phyloP scores from a whole-genome alignment of 495 filamentous ascomycete genomes.

The Talaromyces borbonicus region DNA sequence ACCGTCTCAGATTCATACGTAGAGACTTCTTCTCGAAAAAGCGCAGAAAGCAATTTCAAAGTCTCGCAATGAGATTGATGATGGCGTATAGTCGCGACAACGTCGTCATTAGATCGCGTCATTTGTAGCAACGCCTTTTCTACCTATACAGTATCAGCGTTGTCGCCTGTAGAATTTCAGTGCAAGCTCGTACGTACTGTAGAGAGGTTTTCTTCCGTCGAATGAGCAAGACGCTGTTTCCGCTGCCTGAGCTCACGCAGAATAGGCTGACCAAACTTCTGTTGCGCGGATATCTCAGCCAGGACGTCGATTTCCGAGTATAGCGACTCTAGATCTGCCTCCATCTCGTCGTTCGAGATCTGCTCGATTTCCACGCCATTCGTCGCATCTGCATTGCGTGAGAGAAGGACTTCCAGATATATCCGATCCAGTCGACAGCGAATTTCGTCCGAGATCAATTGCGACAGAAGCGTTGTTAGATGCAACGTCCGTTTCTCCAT shows the following conservation, averaged over 20 bases:
- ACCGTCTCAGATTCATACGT: not conserved
- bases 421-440: slow-evolving; percentile 35
- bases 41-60: slow-evolving; percentile 21
- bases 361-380: not conserved
- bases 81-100: slow-evolving; percentile 20
- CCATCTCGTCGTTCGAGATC: slow-evolving; percentile 26
- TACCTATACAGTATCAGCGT: slow-evolving; percentile 20
- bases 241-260: slow-evolving; percentile 28
- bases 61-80: slow-evolving; percentile 30
- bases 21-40: slow-evolving; percentile 25
- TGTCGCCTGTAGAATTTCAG: no score
- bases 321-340: slow-evolving; percentile 51
- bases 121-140: slow-evolving; percentile 26
- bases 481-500: slow-evolving; percentile 19
- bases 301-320: slow-evolving; percentile 54
- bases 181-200: slow-evolving; percentile 24
- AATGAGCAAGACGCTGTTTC: slow-evolving; percentile 17
- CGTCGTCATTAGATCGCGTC: slow-evolving; percentile 22
- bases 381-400: not conserved
- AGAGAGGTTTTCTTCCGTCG: slow-evolving; percentile 27
- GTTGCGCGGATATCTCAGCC: slow-evolving; percentile 51
- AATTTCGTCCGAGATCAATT: slow-evolving; percentile 29
- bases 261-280: slow-evolving; percentile 49
- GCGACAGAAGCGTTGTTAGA: slow-evolving; percentile 21
- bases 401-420: slow-evolving; percentile 26